phyloP scores from a whole-genome alignment of 768 basidiomycete species.

The Xerocomellus chrysenteron region DNA sequence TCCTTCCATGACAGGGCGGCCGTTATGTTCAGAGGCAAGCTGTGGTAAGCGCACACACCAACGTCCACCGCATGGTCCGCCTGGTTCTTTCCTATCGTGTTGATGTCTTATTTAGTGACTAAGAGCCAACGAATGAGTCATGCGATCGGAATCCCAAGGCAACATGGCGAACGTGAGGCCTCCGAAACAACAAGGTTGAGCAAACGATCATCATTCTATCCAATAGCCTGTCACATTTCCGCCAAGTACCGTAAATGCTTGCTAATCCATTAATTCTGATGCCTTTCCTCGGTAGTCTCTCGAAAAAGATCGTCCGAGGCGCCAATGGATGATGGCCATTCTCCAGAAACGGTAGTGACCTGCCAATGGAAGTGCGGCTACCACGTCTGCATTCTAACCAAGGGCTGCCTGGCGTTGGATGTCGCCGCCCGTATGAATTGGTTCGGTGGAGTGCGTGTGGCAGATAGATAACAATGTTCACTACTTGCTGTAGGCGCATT shows the following conservation, averaged over 20 bases:
- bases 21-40: not conserved
- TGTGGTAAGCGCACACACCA: conserved; percentile 15
- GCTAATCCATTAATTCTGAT: not conserved
- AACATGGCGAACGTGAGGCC: not conserved
- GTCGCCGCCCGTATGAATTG: not conserved
- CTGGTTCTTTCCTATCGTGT: not conserved
- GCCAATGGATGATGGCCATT: not conserved
- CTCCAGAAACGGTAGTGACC: not conserved
- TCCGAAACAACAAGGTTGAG: not conserved
- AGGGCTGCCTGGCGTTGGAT: not conserved
- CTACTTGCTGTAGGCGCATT: not conserved
- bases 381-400: not conserved
- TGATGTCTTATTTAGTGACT: not conserved
- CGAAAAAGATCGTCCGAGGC: not conserved
- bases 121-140: not conserved
- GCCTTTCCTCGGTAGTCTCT: not conserved
- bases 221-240: not conserved
- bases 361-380: conserved; percentile 1
- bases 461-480: not conserved
- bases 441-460: not conserved
- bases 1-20: not conserved
- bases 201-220: too few species aligned
- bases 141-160: not conserved
- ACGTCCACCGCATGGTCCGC: conserved; percentile 1
- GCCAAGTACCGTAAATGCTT: not conserved